These are phyloP conservation scores for Termitomyces bulborhizus DNA, from an alignment of 768 basidiomycete species.

Conservation along the genomic window DNA sequence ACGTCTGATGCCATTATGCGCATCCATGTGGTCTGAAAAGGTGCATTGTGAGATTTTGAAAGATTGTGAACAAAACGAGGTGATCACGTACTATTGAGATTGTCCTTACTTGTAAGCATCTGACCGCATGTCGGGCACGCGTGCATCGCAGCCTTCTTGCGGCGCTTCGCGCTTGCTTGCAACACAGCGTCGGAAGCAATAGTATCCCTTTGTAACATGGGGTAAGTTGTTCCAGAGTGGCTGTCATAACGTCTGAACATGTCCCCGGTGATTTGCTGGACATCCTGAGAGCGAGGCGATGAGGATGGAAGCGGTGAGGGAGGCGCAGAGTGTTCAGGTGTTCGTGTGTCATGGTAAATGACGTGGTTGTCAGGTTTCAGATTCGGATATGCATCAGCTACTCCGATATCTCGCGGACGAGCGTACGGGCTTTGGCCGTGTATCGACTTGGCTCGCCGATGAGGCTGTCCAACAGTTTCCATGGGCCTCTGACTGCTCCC, in stretches of 20 bases:
- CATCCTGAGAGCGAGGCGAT: neutral
- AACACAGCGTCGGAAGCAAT: constrained; percentile 15
- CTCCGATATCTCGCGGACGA: constrained; percentile 1
- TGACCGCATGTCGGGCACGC: constrained; percentile 6
- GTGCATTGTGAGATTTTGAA: neutral
- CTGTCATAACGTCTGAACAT: constrained; percentile 7
- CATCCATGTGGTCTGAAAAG: constrained; percentile 12
- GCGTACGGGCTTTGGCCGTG: constrained; percentile 10
- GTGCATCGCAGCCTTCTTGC: constrained; percentile 8
- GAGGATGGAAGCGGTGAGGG: constrained; percentile 3
- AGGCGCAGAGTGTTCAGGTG: constrained; percentile 4
- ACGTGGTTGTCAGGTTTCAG: neutral
- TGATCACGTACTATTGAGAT: constrained; percentile 12
- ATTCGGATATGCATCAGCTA: neutral
- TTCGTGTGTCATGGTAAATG: neutral
- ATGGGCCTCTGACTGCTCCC: neutral
- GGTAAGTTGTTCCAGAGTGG: constrained; percentile 1
- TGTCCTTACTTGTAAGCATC: constrained; percentile 13
- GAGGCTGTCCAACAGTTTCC: neutral
- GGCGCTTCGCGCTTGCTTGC: constrained; percentile 12
- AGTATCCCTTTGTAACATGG: constrained; percentile 11
- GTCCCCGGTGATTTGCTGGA: neutral
- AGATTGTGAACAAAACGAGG: neutral
- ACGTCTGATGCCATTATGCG: constrained; percentile 10
- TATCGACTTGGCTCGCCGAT: constrained; percentile 8